Evolutionary conservation across 495 filamentous ascomycete genomes (phyloP), one percentile per base, ranked within the genome.

Genomic region (Penicillium silybi): DNA sequence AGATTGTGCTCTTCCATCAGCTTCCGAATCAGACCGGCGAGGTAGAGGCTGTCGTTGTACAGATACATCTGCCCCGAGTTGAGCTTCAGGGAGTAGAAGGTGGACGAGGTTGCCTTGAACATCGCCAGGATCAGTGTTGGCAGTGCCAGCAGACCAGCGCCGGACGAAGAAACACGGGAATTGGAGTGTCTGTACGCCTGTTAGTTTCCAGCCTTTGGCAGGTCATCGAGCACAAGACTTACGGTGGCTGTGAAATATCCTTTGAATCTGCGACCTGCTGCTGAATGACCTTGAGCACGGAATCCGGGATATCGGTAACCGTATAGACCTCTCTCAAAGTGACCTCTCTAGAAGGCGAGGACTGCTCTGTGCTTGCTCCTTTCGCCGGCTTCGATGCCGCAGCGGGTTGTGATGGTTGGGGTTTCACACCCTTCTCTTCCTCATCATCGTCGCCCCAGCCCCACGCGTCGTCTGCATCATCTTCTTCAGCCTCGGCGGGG

Each of bases 31-130:
- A 79, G 74, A 47, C 88, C 84, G 0, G 89, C 79, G 2, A 98
- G 78, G 58, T 89, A 92, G 22, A 80, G 73, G 43, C 87, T 83
- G 64, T 99, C 93, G 59, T 99, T 97, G 67, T 97, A 99, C 39
- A 96, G 77, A 56, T 86, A 90, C 88, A 96, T 93, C 59, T 87
- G 89, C 4, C 90, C 90, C 22, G 84, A 80, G 17, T 71, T 67
- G 34, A 84, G 75, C 18, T 76, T 75, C 40, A 78, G 57, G 0
- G 77, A 66, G 68, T 99, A 99, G 63, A 88, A 89, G 9, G 84
- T 82, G 3, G 90, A 83, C 4, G 90, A 87, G 2, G 89, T 84
- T 11, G 93, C 91, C 43, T 95, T 86, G 70, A 92, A 97, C 82
- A 95, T 88, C 22, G 92, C 89, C 19, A 99, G 72, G 17, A 92